phyloP scores from a whole-genome alignment of 768 basidiomycete species.

The Macrolepiota fuliginosa region DNA sequence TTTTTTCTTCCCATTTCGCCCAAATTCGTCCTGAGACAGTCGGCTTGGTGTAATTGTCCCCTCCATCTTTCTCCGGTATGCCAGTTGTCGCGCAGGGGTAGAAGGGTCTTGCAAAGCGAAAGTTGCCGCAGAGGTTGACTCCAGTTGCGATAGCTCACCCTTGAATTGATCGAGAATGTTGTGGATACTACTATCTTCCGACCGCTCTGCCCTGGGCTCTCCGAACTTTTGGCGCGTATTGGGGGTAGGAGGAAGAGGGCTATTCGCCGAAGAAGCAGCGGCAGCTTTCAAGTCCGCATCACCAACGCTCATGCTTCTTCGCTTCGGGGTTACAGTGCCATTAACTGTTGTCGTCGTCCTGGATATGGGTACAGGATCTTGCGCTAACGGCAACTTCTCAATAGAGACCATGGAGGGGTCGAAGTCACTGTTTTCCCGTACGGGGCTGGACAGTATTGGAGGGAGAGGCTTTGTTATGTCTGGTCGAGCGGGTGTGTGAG shows the following conservation, averaged over 20 bases:
- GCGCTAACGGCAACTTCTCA: constrained; percentile 38
- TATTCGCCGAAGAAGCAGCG: constrained; percentile 31
- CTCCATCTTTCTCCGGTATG: constrained; percentile 35
- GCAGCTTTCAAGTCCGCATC: constrained; percentile 54
- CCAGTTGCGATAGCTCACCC: constrained; percentile 68
- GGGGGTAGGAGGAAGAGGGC: constrained; percentile 33
- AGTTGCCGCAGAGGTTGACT: constrained; percentile 46
- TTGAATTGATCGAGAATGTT: constrained; percentile 73
- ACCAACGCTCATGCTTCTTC: constrained; percentile 74
- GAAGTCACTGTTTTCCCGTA: constrained; percentile 37
- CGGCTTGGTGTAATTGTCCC: constrained; percentile 22
- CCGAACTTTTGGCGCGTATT: constrained; percentile 15
- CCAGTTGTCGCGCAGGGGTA: constrained; percentile 46
- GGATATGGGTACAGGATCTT: constrained; percentile 27
- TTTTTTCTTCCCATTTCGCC: constrained; percentile 20
- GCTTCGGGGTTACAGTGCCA: constrained; percentile 34
- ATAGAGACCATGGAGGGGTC: constrained; percentile 60
- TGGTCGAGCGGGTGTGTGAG: constrained; percentile 31
- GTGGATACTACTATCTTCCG: constrained; percentile 44
- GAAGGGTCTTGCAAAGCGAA: constrained; percentile 70
- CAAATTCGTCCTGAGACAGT: constrained; percentile 15
- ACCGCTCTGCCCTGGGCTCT: constrained; percentile 18
- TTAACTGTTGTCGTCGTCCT: constrained; percentile 20
- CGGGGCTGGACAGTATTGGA: constrained; percentile 42
- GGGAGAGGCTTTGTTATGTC: constrained; percentile 64